phyloP scores from a whole-genome alignment of 2,329 filamentous ascomycete species.

The Rhynchosporium agropyri region DNA sequence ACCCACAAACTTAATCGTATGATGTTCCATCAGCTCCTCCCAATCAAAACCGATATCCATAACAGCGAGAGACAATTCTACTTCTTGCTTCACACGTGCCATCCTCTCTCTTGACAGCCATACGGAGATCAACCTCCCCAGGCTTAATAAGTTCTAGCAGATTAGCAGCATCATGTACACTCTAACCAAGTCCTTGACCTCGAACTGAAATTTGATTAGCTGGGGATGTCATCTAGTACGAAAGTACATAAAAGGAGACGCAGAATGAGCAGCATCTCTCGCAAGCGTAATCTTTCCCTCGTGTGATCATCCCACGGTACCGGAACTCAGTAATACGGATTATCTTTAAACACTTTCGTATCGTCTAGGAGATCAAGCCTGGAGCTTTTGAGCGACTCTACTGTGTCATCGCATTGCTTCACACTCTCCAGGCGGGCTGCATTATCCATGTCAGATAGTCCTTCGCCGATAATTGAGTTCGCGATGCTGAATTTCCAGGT shows the following conservation, averaged over 20 bases:
- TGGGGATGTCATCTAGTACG: background rate
- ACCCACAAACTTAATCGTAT: slow-evolving; percentile 22
- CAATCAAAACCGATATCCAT: slow-evolving; percentile 50
- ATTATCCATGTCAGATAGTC: background rate
- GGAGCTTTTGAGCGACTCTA: slow-evolving; percentile 12
- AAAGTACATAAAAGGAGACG: slow-evolving; percentile 10
- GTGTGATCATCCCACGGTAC: slow-evolving; percentile 16
- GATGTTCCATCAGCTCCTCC: slow-evolving; percentile 39
- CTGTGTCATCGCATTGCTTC: background rate
- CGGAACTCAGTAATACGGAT: slow-evolving; percentile 37
- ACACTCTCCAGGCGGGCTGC: background rate
- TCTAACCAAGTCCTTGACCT: slow-evolving; percentile 17
- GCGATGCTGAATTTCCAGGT: slow-evolving; percentile 19
- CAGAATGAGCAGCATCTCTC: slow-evolving; percentile 20
- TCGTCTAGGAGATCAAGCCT: slow-evolving; percentile 1
- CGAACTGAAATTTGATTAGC: slow-evolving; percentile 11
- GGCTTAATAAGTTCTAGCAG: slow-evolving; percentile 1
- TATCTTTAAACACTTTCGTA: slow-evolving; percentile 14
- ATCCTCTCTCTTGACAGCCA: slow-evolving; percentile 48
- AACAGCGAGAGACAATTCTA: slow-evolving; percentile 47
- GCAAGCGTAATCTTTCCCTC: slow-evolving; percentile 11
- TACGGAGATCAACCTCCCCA: slow-evolving; percentile 25
- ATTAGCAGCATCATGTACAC: slow-evolving; percentile 18
- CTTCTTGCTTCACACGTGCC: slow-evolving; percentile 47
- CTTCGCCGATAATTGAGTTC: slow-evolving; percentile 5